Evolutionary conservation across 1,139 yeast species (phyloP), one percentile per base, ranked within the genome.

Genomic region (Blastobotrys ciferrii): DNA sequence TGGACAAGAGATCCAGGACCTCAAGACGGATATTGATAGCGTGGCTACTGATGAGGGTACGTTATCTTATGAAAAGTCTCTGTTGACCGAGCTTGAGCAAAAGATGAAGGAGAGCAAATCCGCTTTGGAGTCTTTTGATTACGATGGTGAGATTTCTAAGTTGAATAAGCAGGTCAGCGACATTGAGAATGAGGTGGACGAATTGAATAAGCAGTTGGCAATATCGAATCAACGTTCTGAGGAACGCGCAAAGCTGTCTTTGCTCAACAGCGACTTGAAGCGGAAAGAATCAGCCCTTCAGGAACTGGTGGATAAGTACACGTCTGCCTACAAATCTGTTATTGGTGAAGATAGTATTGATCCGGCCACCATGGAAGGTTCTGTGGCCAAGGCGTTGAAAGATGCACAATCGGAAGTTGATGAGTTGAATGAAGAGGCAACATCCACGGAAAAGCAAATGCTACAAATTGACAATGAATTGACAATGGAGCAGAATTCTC

Each of bases 191-290:
- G 78, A 79, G 20, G 59, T 80, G 17, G 94, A 86, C 11, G 72
- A 72, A 0, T 57, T 82, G 18, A 77, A 78, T 49, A 73, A 72
- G 17, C 74, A 77, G 38, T 70, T 86, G 5, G 65, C 77, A 4
- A 64, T 69, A 14, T 74, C 78, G 13, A 82, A 78, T 55, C 75
- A 76, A 53, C 84, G 81, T 59, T 73, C 86, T 0, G 92, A 82
- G 46, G 58, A 76, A 1, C 69, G 77, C 51, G 81, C 86, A 0
- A 78, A 75, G 55, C 59, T 78, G 1, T 69, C 74, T 0, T 62
- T 80, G 35, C 58, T 82, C 13, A 62, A 61, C 15, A 77, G 74
- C 39, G 72, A 74, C 43, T 58, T 64, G 7, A 52, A 53, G 4
- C 57, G 63, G 32, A 68, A 68, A 47, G 60, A 59, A 33, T 56